A percentile compares a stretch with the other conserved stretches of the same genome.
These are phyloP conservation scores for Aspergillus terreus DNA, from an alignment of 2,329 filamentous ascomycete genomes.

Conservation along the genomic window DNA sequence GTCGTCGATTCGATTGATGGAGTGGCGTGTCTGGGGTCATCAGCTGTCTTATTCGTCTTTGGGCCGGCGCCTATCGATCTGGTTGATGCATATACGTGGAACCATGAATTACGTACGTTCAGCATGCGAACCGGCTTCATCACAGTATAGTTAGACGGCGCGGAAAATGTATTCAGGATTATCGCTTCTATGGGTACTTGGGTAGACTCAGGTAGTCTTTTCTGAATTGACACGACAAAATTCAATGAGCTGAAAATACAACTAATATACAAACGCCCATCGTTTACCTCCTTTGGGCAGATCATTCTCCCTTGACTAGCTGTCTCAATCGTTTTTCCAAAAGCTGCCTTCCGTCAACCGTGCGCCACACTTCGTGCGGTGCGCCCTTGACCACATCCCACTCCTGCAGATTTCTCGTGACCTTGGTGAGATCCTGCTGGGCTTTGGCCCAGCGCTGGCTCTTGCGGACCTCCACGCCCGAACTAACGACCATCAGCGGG, in stretches of 20 bases:
- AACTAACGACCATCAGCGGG: constrained; percentile 77
- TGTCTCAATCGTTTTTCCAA: constrained; percentile 77
- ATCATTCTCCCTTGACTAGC: constrained; percentile 48
- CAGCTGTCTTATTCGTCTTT: not conserved
- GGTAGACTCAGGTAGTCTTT: not conserved
- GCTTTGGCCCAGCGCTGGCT: constrained; percentile 74
- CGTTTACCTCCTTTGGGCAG: constrained; percentile 6
- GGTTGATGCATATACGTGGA: not conserved
- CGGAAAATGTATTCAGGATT: not conserved
- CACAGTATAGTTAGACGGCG: not conserved
- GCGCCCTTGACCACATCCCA: constrained; percentile 88
- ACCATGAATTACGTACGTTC: not conserved
- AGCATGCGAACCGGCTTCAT: not conserved
- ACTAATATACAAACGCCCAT: too few relatives aligned
- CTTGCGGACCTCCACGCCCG: constrained; percentile 64
- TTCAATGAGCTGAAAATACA: not conserved
- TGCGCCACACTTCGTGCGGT: constrained; percentile 82
- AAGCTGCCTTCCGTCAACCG: constrained; percentile 63
- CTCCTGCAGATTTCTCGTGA: constrained; percentile 72
- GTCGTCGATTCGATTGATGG: not conserved
- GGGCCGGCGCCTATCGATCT: not conserved
- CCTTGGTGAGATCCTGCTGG: constrained; percentile 75
- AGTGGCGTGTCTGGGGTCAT: not conserved
- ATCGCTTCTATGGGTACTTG: not conserved
- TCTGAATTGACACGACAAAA: too few relatives aligned